phyloP scores from a whole-genome alignment of 371 early-diverging fungal species.

The Saksenaea vasiformis region DNA sequence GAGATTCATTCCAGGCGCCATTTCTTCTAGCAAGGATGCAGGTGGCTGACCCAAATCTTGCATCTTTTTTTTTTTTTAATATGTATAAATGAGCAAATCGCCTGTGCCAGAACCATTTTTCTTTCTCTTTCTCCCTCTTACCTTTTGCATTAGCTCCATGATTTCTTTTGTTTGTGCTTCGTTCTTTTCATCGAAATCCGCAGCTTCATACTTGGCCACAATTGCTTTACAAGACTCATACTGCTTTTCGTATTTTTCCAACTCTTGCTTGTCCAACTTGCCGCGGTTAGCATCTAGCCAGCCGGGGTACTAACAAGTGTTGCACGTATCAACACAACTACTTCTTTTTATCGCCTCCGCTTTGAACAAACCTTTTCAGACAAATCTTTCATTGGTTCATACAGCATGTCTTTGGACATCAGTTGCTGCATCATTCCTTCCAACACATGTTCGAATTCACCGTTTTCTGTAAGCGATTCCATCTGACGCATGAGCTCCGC shows the following conservation, averaged over 20 bases:
- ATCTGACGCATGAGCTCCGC: constrained; percentile 90
- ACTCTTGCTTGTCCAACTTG: constrained; percentile 65
- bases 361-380: constrained; percentile 55
- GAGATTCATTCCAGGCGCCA: constrained; percentile 88
- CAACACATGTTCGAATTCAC: constrained; percentile 84
- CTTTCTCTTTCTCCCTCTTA: constrained; percentile 24
- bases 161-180: constrained; percentile 70
- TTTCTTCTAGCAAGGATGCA: constrained; percentile 79
- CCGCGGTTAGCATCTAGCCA: constrained; percentile 81
- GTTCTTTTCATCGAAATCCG: constrained; percentile 64
- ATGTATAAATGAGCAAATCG: neutral
- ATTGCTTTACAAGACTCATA: constrained; percentile 73
- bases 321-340: constrained; percentile 11
- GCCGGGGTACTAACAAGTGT: constrained; percentile 80
- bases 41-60: constrained; percentile 96
- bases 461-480: constrained; percentile 77
- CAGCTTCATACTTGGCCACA: constrained; percentile 72
- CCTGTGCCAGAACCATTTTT: neutral
- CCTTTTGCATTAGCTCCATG: constrained; percentile 87
- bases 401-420: constrained; percentile 89
- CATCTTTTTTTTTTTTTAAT: constrained; percentile 67
- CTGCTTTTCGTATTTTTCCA: constrained; percentile 76
- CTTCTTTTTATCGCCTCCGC: neutral
- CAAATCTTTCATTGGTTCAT: constrained; percentile 93
- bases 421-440: constrained; percentile 89